Conservation (phyloP, 306 rosid genomes). For the Casuarina cunninghamiana region DNA sequence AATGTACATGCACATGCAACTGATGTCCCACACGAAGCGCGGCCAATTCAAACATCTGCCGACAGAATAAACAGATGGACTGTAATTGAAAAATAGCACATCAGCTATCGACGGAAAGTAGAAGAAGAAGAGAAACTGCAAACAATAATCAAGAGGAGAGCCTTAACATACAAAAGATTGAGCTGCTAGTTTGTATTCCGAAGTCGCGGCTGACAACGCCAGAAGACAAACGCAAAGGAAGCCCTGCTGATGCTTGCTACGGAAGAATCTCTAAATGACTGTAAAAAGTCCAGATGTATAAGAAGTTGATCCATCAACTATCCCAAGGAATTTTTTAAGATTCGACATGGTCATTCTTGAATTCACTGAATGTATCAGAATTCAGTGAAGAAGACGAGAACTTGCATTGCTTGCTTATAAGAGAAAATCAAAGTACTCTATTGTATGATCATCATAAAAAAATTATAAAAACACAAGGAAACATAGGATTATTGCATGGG, state of each 20-base stretch:
- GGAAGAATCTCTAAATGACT: slow-evolving; percentile 53
- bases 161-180: not conserved
- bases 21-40: too few relatives aligned
- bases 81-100: too few relatives aligned
- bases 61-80: too few relatives aligned
- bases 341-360: not conserved
- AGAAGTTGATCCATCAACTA: slow-evolving; percentile 46
- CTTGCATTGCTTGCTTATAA: too few relatives aligned
- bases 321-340: slow-evolving; percentile 54
- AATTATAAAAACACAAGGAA: too few relatives aligned
- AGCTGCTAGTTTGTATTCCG: slow-evolving; percentile 60
- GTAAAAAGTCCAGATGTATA: not conserved
- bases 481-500: too few relatives aligned
- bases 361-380: not conserved
- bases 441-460: too few relatives aligned
- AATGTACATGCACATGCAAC: too few relatives aligned
- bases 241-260: slow-evolving; percentile 70
- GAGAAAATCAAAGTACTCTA: too few relatives aligned
- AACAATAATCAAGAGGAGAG: too few relatives aligned
- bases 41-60: not conserved
- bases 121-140: too few relatives aligned
- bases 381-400: not conserved
- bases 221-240: slow-evolving; percentile 58
- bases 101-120: too few relatives aligned
- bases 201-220: slow-evolving; percentile 54